These are phyloP conservation scores for Wickerhamomyces bovis DNA, from an alignment of 805 yeast species.

Conservation along the genomic window DNA sequence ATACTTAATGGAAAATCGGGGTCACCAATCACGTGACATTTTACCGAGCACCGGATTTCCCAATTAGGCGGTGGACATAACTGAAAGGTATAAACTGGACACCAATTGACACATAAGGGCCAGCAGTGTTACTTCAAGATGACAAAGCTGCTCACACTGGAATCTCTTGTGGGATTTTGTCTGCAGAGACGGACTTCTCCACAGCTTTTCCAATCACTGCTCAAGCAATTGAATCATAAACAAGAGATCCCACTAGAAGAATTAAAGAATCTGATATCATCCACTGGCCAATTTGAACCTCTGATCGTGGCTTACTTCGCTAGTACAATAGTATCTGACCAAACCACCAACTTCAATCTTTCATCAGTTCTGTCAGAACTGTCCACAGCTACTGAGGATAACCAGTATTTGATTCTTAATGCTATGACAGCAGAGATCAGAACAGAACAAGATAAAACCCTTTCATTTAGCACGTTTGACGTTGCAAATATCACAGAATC, in stretches of 20 bases:
- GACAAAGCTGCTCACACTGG: background rate
- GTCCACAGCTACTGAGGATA: constrained; percentile 6
- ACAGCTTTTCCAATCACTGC: constrained; percentile 11
- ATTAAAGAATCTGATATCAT: constrained; percentile 7
- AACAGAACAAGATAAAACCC: constrained; percentile 3
- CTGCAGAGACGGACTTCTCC: constrained; percentile 13
- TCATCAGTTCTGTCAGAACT: constrained; percentile 10
- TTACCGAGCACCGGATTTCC: no score
- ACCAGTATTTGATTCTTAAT: constrained; percentile 16
- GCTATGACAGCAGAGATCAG: constrained; percentile 12
- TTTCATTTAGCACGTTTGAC: constrained; percentile 14
- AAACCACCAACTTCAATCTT: constrained; percentile 10
- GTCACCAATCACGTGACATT: no score
- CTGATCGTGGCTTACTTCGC: constrained; percentile 15
- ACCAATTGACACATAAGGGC: no score
- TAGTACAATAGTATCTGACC: constrained; percentile 1
- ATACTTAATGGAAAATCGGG: no score
- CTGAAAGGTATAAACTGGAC: no score
- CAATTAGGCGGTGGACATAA: no score
- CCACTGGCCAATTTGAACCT: constrained; percentile 14
- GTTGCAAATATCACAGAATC: constrained; percentile 9
- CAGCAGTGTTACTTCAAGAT: background rate
- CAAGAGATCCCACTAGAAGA: constrained; percentile 14
- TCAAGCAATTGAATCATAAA: constrained; percentile 21
- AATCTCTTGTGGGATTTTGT: constrained; percentile 13